A percentile compares a stretch with the other conserved stretches of the same genome.
Evolutionary conservation across 164 flowering plant genomes (phyloP).

Genomic region (Nymphaea thermarum): DNA sequence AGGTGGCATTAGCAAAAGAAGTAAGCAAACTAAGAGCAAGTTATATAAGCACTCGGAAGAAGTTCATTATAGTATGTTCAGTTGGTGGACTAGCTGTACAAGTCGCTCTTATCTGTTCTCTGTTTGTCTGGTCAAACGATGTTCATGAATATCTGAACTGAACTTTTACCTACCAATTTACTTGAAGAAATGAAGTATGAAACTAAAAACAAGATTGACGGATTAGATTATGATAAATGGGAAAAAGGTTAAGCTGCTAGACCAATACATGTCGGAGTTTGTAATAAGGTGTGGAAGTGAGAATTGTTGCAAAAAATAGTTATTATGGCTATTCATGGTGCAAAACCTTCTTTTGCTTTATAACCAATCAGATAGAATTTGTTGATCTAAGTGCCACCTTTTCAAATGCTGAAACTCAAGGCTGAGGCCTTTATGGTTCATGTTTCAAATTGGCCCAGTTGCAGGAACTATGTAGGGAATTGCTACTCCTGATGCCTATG

Average conservation of each 20-base stretch:
- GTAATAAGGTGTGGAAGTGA: not conserved
- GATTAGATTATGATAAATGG: not conserved
- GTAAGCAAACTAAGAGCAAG: too few relatives aligned
- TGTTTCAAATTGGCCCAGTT: too few relatives aligned
- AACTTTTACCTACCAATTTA: not conserved
- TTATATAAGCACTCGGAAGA: too few relatives aligned
- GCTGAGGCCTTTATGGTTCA: too few relatives aligned
- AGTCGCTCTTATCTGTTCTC: not conserved
- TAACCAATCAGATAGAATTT: too few relatives aligned
- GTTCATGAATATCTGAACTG: not conserved
- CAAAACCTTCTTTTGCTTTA: not conserved
- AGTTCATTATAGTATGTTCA: not conserved
- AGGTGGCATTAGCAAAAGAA: too few relatives aligned
- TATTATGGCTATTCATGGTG: not conserved
- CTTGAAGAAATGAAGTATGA: not conserved
- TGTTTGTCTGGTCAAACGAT: not conserved
- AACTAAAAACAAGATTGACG: not conserved
- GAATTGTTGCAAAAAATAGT: too few relatives aligned
- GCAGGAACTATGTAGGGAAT: too few relatives aligned
- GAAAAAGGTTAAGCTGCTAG: not conserved
- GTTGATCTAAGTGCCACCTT: not conserved
- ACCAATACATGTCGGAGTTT: not conserved
- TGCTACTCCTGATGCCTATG: too few relatives aligned
- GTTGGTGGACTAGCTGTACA: not conserved
- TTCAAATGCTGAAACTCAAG: not conserved